Evolutionary conservation across 805 yeast species (phyloP), one percentile per base, ranked within the genome.

Genomic region (Blastobotrys attinorum): DNA sequence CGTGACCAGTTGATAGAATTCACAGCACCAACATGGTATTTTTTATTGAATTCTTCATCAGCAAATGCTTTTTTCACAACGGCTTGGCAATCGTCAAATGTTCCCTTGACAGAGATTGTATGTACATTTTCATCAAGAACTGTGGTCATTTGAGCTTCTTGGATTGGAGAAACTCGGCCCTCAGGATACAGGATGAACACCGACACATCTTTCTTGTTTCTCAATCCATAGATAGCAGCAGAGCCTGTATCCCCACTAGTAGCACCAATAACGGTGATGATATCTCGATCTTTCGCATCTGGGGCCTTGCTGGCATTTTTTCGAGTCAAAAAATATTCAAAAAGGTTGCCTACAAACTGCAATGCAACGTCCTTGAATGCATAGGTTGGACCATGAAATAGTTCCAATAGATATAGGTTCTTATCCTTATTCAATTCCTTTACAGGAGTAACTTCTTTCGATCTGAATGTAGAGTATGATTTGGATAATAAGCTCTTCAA

Each of bases 1-100:
- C 98, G 81, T 6, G 98, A 97, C 98, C 98, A 92, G 73, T 92
- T 92, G 64, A 92, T 92, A 39, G 97, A 89, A 70, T 92, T 92
- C 49, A 92, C 95, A 15, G 98, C 98, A 55, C 97, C 98, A 46
- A 92, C 83, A 59, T 89, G 96, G 69, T 89, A 84, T 63, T 79
- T 82, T 52, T 73, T 75, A 67, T 92, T 92, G 73, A 92, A 92
- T 51, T 82, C 87, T 42, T 63, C 68, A 63, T 92, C 98, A 48
- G 90, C 92, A 64, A 92, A 92, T 49, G 90, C 80, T 59, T 82
- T 83, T 68, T 92, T 92, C 50, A 92, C 97, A 46, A 89, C 78
- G 59, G 87, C 96, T 70, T 92, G 99, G 68, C 99, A 92, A 67
- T 92, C 97, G 64, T 92, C 99, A 61, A 92, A 92, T 23, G 96